A percentile compares a stretch with the other conserved stretches of the same genome.
Conservation (phyloP, 2,329 filamentous ascomycete species). For the Aspergillus quadrilineatus region DNA sequence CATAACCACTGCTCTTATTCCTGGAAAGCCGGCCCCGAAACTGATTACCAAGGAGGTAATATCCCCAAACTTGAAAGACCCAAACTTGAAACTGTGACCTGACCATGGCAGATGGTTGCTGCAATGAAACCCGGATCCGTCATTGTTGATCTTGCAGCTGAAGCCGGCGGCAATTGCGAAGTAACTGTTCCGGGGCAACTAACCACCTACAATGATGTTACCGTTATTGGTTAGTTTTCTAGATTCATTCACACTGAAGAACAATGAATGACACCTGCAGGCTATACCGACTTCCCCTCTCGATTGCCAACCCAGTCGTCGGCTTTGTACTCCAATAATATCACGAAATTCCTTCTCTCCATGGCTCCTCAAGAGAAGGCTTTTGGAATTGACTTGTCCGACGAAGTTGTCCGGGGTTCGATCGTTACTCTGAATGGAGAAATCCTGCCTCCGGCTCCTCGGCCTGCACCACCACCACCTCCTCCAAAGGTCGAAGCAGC, state of each 20-base stretch:
- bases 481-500: conserved; percentile 50
- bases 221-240: conserved; percentile 66
- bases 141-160: conserved; percentile 82
- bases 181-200: conserved; percentile 73
- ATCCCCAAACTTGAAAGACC: background rate
- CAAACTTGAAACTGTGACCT: background rate
- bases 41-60: conserved; percentile 70
- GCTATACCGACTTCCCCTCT: conserved; percentile 85
- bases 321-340: conserved; percentile 90
- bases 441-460: conserved; percentile 72
- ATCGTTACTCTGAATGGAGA: conserved; percentile 79
- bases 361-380: conserved; percentile 75
- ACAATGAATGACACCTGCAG: conserved; percentile 33
- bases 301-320: conserved; percentile 85
- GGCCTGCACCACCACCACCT: conserved; percentile 62
- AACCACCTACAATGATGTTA: conserved; percentile 71
- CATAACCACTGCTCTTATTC: conserved; percentile 88
- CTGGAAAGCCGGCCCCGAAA: conserved; percentile 77
- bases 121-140: conserved; percentile 90
- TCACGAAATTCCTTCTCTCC: conserved; percentile 82
- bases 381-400: conserved; percentile 75
- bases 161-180: conserved; percentile 86
- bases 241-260: background rate
- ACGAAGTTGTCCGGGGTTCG: conserved; percentile 81
- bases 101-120: conserved; percentile 62